Evolutionary conservation across 331 rosid species (phyloP).

Genomic region (Erythrophleum ivorense): DNA sequence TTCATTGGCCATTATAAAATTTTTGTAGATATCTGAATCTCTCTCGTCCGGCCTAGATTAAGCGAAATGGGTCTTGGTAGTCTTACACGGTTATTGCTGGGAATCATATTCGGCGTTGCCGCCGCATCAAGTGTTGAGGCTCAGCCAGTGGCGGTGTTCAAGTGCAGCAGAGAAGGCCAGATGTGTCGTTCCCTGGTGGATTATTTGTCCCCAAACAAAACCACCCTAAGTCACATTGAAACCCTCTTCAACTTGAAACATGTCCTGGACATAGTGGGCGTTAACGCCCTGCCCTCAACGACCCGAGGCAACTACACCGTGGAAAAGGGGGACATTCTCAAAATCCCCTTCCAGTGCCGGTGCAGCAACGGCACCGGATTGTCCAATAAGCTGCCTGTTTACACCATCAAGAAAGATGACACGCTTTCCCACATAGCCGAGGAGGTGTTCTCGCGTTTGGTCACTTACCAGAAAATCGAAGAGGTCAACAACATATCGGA

Average conservation of each 20-base stretch:
- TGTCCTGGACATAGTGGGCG: conserved; percentile 48
- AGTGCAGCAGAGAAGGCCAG: conserved; percentile 41
- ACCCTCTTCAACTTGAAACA: conserved; percentile 70
- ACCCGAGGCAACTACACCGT: conserved; percentile 15
- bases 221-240: conserved; percentile 47
- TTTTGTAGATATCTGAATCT: neutral
- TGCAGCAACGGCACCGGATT: conserved; percentile 61
- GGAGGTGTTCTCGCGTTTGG: conserved; percentile 43
- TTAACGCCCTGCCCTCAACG: no score
- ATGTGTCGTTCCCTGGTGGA: conserved; percentile 57
- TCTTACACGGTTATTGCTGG: neutral
- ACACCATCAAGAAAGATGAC: conserved; percentile 54
- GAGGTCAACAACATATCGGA: conserved; percentile 36
- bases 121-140: conserved; percentile 36
- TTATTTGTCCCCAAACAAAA: conserved; percentile 51
- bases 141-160: conserved; percentile 52
- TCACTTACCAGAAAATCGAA: conserved; percentile 51
- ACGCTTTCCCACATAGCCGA: conserved; percentile 56
- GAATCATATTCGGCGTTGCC: neutral
- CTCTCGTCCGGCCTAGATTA: neutral
- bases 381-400: conserved; percentile 52
- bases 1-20: neutral
- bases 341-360: conserved; percentile 65
- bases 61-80: neutral
- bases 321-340: conserved; percentile 7